Percentiles rank a stretch among this genome's conserved stretches.
These are phyloP conservation scores for Aspergillus thermomutatus DNA, from an alignment of 2,329 filamentous ascomycete species.

Conservation along the genomic window DNA sequence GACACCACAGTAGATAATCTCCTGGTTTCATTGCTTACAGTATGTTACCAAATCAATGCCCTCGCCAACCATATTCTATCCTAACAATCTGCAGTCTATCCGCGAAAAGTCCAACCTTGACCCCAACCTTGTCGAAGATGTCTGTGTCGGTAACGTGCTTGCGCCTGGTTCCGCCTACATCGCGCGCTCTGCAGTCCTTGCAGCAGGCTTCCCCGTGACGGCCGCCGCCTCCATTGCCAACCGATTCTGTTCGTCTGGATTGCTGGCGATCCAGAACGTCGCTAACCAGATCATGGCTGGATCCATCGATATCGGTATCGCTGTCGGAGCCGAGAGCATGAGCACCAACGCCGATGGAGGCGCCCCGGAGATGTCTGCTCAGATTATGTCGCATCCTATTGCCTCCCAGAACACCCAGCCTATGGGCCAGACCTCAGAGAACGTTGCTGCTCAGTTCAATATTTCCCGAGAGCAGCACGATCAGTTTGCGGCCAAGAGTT, in stretches of 20 bases:
- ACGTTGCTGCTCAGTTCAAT: conserved; percentile 77
- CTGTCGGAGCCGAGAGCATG: conserved; percentile 93
- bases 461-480: conserved; percentile 72
- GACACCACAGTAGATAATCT: conserved; percentile 37
- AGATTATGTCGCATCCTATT: conserved; percentile 70
- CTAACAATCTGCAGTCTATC: conserved; percentile 50
- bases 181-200: conserved; percentile 80
- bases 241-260: conserved; percentile 84
- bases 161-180: conserved; percentile 86
- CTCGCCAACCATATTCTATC: not conserved
- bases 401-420: conserved; percentile 88
- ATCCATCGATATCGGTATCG: conserved; percentile 89
- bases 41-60: conserved; percentile 13
- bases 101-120: conserved; percentile 82
- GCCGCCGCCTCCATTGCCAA: conserved; percentile 79
- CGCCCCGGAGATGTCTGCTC: conserved; percentile 78
- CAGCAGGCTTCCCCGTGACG: conserved; percentile 78
- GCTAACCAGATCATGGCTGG: conserved; percentile 84
- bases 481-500: conserved; percentile 78
- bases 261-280: conserved; percentile 86
- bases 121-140: conserved; percentile 80
- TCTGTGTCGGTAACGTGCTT: conserved; percentile 82
- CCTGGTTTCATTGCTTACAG: conserved; percentile 36
- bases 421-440: conserved; percentile 89
- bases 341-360: conserved; percentile 76